Conservation (phyloP, 2,329 filamentous ascomycete genomes). For the Rhynchosporium secalis region DNA sequence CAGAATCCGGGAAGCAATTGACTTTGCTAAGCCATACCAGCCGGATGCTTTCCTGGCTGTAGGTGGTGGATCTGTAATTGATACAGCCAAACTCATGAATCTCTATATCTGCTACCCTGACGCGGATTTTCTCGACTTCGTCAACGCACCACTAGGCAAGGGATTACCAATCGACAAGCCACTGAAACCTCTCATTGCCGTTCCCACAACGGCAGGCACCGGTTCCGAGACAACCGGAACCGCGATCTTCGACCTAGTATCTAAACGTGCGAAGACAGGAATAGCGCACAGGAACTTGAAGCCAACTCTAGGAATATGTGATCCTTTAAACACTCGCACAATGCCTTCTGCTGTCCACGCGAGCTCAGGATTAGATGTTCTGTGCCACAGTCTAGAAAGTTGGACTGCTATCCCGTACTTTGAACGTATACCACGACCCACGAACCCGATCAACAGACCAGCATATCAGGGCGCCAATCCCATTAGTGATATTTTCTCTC, state of each 20-base stretch:
- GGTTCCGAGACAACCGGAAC: constrained; percentile 96
- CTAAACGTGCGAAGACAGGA: constrained; percentile 89
- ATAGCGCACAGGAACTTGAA: constrained; percentile 95
- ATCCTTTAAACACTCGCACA: constrained; percentile 86
- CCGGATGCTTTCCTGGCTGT: constrained; percentile 93
- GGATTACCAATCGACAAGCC: constrained; percentile 72
- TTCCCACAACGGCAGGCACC: constrained; percentile 84
- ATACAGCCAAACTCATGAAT: constrained; percentile 99
- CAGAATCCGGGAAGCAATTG: constrained; percentile 86
- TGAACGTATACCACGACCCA: constrained; percentile 78
- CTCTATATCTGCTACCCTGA: constrained; percentile 89
- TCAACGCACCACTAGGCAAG: constrained; percentile 90
- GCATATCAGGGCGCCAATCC: constrained; percentile 98
- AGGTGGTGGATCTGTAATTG: constrained; percentile 91
- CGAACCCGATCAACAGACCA: constrained; percentile 86
- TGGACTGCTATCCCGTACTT: constrained; percentile 97
- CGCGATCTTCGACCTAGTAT: constrained; percentile 93
- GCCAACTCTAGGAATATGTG: constrained; percentile 85
- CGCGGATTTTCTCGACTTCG: constrained; percentile 94
- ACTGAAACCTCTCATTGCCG: constrained; percentile 74
- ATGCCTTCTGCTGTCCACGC: constrained; percentile 96
- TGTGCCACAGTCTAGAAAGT: constrained; percentile 92
- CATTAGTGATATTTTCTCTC: constrained; percentile 94
- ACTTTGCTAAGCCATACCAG: constrained; percentile 74
- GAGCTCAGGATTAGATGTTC: constrained; percentile 86